phyloP scores from a whole-genome alignment of 129 eudicot species.

The Tagetes erecta region DNA sequence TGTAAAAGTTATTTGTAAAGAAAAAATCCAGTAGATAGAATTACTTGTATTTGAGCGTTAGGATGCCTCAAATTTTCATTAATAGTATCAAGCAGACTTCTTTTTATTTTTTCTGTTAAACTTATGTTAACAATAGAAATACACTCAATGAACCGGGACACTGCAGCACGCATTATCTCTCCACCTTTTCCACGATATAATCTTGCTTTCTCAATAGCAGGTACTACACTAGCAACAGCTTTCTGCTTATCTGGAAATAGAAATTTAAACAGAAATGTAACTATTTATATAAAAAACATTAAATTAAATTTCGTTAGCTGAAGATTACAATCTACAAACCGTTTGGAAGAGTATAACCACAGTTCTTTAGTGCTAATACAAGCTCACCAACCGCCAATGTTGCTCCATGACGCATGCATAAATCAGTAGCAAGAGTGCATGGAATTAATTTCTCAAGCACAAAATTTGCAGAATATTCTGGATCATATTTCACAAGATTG shows the following conservation, averaged over 20 bases:
- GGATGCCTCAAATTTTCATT: constrained; percentile 95
- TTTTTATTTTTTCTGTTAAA: constrained; percentile 66
- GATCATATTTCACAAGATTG: constrained; percentile 73
- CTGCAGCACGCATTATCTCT: constrained; percentile 96
- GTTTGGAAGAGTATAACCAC: constrained; percentile 52
- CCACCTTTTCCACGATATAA: constrained; percentile 98
- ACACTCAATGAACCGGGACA: constrained; percentile 86
- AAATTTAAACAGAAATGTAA: constrained; percentile 9
- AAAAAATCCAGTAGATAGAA: constrained; percentile 8
- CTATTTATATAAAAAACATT: constrained; percentile 4
- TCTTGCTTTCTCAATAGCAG: constrained; percentile 96
- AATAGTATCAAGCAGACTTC: constrained; percentile 79
- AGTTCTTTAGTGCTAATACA: constrained; percentile 72
- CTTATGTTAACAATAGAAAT: constrained; percentile 58
- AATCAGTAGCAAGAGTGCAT: constrained; percentile 83
- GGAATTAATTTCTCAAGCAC: constrained; percentile 82
- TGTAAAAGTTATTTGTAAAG: neutral
- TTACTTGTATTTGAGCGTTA: constrained; percentile 84
- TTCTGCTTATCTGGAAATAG: constrained; percentile 71
- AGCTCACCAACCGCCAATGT: constrained; percentile 88
- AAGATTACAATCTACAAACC: constrained; percentile 40
- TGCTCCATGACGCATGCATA: constrained; percentile 99
- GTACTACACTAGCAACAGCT: constrained; percentile 71
- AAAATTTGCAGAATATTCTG: constrained; percentile 72
- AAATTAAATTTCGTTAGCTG: neutral